Evolutionary conservation across 2,329 filamentous ascomycete species (phyloP), one percentile per base, ranked within the genome.

Genomic region (Sclerotinia sclerotiorum): DNA sequence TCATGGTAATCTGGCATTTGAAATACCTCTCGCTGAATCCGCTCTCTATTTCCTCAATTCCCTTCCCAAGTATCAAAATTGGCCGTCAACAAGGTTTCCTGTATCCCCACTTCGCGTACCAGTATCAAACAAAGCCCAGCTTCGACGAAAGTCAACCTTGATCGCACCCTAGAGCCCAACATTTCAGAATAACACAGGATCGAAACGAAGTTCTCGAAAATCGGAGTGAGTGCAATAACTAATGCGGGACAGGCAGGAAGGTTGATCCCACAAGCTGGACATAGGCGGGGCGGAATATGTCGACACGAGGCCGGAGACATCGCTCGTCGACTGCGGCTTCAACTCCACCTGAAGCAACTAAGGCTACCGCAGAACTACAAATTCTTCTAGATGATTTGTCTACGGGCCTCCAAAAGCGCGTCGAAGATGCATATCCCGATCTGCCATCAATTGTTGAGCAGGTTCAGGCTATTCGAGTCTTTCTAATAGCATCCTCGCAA

Each of bases 281-380:
- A 73, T 73, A 68, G 75, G 74, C 72, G 74, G 74, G 61, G 72
- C 73, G 73, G 72, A 76, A 76, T 76, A 87, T 87, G 82, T 81
- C 84, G 70, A 78, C 81, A 69, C 81, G 82, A 71, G 80, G 83
- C 68, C 82, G 85, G 77, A 84, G 87, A 70, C 87, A 88, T 76
- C 85, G 88, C 72, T 88, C 88, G 70, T 89, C 87, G 69, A 90
- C 87, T 54, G 86, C 86, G 69, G 82, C 86, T 70, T 89, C 87
- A 55, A 82, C 80, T 58, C 81, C 84, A 62, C 81, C 83, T 70
- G 78, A 84, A 65, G 84, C 81, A 66, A 86, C 87, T 72, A 88
- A 89, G 79, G 84, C 87, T 49, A 84, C 84, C 72, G 85, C 87
- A 74, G 83, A 88, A 63, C 80, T 89, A 49, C 84, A 84, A 71